Evolutionary conservation across 441 rosid genomes (phyloP).

Genomic region (Rhodomyrtus psidioides): DNA sequence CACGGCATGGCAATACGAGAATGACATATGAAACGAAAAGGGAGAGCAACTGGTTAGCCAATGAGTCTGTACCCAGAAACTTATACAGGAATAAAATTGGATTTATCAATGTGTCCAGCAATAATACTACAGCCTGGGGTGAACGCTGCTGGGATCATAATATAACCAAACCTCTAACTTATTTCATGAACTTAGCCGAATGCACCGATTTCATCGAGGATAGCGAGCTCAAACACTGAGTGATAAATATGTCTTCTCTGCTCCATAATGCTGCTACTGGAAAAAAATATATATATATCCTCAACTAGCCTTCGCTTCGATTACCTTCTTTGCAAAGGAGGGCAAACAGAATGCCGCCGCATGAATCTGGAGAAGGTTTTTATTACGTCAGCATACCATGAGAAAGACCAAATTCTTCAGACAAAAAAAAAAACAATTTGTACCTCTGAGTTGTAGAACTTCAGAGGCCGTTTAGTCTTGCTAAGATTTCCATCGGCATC

Average conservation of each 20-base stretch:
- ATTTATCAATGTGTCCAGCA: background rate
- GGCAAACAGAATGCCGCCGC: conserved; percentile 94
- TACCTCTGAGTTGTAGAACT: conserved; percentile 84
- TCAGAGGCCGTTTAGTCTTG: conserved; percentile 48
- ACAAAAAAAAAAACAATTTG: background rate
- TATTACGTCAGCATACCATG: background rate
- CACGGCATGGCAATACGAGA: background rate
- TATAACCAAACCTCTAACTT: conserved; percentile 12
- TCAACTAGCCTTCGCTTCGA: conserved; percentile 39
- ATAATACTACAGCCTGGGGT: background rate
- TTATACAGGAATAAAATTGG: background rate
- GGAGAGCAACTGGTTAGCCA: background rate
- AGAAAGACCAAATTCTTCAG: background rate
- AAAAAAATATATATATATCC: background rate
- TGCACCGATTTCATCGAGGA: background rate
- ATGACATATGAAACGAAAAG: background rate
- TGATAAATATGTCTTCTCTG: background rate
- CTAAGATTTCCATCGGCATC: conserved; percentile 29
- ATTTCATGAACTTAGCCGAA: conserved; percentile 17
- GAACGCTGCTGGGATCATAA: background rate
- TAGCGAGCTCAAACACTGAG: background rate
- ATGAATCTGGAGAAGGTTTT: conserved; percentile 50
- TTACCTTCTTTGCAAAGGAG: conserved; percentile 80
- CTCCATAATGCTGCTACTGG: background rate
- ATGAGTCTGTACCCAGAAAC: background rate